phyloP scores from a whole-genome alignment of 306 rosid genomes.

The Datisca glomerata region DNA sequence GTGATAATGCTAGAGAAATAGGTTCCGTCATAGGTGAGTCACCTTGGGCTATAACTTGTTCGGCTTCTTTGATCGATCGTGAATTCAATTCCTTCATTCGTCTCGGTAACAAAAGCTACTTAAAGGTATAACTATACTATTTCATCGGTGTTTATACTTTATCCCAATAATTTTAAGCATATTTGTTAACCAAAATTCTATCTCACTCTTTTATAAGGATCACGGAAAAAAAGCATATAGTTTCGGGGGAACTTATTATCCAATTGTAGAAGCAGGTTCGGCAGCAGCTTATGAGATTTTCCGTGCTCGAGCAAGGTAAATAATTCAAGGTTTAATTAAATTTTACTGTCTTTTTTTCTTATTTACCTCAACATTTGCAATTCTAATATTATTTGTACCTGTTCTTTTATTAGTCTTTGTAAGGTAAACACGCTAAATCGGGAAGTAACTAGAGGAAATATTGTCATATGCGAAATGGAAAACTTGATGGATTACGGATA shows the following conservation, averaged over 20 bases:
- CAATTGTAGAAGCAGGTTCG: background rate
- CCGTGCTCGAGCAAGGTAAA: background rate
- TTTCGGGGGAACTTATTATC: background rate
- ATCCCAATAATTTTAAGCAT: too few relatives aligned
- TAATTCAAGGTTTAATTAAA: too few relatives aligned
- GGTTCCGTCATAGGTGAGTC: background rate
- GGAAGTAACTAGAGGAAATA: background rate
- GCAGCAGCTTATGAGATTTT: background rate
- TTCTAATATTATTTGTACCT: too few relatives aligned
- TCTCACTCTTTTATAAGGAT: background rate
- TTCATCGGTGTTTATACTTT: too few relatives aligned
- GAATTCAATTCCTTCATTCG: background rate
- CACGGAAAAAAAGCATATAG: background rate
- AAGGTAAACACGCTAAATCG: background rate
- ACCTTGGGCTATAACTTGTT: slow-evolving; percentile 5
- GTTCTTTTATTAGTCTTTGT: background rate
- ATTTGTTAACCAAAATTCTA: too few relatives aligned
- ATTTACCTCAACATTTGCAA: too few relatives aligned
- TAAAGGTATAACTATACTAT: too few relatives aligned
- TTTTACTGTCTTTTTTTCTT: too few relatives aligned
- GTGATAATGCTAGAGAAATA: background rate
- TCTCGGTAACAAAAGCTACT: background rate
- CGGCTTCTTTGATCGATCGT: slow-evolving; percentile 2
- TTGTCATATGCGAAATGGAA: background rate
- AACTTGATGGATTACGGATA: too few relatives aligned